A percentile compares a stretch with the other conserved stretches of the same genome.
These are phyloP conservation scores for Achaetomium macrosporum DNA, from an alignment of 2,329 filamentous ascomycete species.

Conservation along the genomic window DNA sequence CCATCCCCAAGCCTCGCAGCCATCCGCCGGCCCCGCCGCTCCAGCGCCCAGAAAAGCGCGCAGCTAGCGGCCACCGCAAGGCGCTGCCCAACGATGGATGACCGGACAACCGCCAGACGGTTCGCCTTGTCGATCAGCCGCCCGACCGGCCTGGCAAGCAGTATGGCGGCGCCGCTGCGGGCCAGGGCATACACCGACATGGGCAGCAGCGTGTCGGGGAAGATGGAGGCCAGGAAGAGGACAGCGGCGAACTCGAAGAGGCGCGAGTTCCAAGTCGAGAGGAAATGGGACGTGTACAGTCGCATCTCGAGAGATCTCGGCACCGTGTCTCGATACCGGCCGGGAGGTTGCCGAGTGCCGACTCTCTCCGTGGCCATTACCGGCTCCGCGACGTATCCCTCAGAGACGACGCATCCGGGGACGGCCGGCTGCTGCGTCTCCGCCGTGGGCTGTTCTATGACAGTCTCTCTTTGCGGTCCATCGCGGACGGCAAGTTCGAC, in stretches of 20 bases:
- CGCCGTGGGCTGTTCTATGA: too few species aligned
- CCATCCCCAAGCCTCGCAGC: conserved; percentile 23
- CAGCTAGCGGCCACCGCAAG: conserved; percentile 44
- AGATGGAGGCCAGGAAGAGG: conserved; percentile 1
- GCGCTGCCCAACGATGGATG: conserved; percentile 44
- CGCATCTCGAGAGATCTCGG: conserved; percentile 12
- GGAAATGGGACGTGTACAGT: conserved; percentile 54
- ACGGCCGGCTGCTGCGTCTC: too few species aligned
- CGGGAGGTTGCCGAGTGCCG: too few species aligned
- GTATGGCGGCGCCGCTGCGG: not conserved
- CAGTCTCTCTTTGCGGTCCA: too few species aligned
- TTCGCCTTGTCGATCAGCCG: not conserved
- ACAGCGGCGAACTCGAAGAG: conserved; percentile 44
- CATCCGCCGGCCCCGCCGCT: conserved; percentile 20
- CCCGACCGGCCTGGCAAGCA: not conserved
- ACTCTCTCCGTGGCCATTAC: too few species aligned
- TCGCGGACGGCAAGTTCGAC: too few species aligned
- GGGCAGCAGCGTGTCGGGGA: not conserved
- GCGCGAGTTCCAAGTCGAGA: conserved; percentile 60
- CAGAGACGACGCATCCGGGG: too few species aligned
- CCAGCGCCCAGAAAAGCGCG: conserved; percentile 34
- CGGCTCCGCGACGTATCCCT: too few species aligned
- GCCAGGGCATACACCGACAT: not conserved
- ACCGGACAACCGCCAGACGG: conserved; percentile 36
- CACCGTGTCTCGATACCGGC: too few species aligned